Evolutionary conservation across 148 eudicot species (phyloP), one percentile per base, ranked within the genome.

Genomic region (Bassia scoparia): DNA sequence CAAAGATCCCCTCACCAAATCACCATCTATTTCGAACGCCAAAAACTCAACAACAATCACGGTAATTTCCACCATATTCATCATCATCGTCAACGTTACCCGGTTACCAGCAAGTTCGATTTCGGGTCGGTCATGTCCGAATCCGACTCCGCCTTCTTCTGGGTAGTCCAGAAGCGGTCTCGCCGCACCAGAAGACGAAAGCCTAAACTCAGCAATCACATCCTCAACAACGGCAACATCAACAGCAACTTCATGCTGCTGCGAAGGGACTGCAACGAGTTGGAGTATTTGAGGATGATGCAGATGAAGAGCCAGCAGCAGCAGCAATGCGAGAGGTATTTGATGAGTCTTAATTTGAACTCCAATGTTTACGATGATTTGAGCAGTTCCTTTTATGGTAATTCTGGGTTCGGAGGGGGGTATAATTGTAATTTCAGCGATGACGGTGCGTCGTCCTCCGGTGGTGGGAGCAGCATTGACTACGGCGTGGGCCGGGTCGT

Each of bases 1-100:
- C 87, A 93, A 0, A 82, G 88, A 38, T 92, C 96, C 0, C 93
- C 88, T 0, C 90, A 87, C 61, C 91, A 90, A 44, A 85, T 92
- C 77, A 85, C 91, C 6, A 87, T 80, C 35, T 90, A 88, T 71
- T 78, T 87, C 70, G 85, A 85, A 62, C 72, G 81, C 13, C 50
- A 58, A 26, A 52, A n/a, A 26, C 30, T 15, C 29, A 35, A 43
- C 29, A 31, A 24, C 60, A 14, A 35, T 11, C 31, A 27, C 34
- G 33, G 2, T 7, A 11, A 62, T 33, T 16, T 13, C 23, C 46
- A 63, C 37, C 61, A 35, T 21, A 27, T 33, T 26, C 84, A 77
- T 53, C 79, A 62, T 37, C 82, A 62, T 44, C 82, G 83, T n/a
- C 82, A 87, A 31, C 84, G 82, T 24, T 74, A 82, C 38, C 89